A percentile compares a stretch with the other conserved stretches of the same genome.
Evolutionary conservation across 495 filamentous ascomycete species (phyloP).

Genomic region (Xylaria cubensis): DNA sequence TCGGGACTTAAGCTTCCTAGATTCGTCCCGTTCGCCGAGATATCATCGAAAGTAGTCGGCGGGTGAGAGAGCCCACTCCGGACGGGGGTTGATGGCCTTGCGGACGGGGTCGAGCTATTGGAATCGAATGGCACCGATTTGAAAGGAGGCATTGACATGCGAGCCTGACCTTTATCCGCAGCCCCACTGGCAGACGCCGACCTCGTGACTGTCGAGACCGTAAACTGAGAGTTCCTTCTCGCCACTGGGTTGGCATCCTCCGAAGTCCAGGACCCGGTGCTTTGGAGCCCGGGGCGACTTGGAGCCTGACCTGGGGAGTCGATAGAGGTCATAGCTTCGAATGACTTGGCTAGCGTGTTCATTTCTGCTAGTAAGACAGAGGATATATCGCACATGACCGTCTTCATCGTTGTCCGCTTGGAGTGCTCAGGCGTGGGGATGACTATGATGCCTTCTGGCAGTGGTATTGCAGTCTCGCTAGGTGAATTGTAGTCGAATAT

Average conservation of each 20-base stretch:
- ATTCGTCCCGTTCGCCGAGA: conserved; percentile 51
- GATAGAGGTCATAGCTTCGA: conserved; percentile 79
- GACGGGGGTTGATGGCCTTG: conserved; percentile 59
- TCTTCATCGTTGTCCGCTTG: conserved; percentile 90
- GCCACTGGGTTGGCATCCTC: conserved; percentile 45
- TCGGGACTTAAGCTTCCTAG: conserved; percentile 45
- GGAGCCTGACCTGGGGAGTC: conserved; percentile 70
- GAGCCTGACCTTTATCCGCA: conserved; percentile 56
- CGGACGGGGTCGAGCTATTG: conserved; percentile 55
- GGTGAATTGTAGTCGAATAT: conserved; percentile 72
- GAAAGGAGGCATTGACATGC: conserved; percentile 75
- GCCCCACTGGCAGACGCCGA: conserved; percentile 57
- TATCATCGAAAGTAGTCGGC: conserved; percentile 76
- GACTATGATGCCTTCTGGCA: conserved; percentile 69
- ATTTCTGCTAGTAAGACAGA: conserved; percentile 84
- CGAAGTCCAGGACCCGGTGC: conserved; percentile 40
- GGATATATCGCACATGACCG: conserved; percentile 90
- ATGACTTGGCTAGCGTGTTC: conserved; percentile 81
- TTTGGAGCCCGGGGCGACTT: conserved; percentile 41
- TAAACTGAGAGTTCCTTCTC: conserved; percentile 63
- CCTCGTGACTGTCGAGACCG: conserved; percentile 48
- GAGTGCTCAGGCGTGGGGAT: conserved; percentile 75
- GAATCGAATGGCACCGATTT: conserved; percentile 45
- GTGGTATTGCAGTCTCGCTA: conserved; percentile 48
- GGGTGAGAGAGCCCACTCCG: conserved; percentile 60